A percentile compares a stretch with the other conserved stretches of the same genome.
Conservation (phyloP, 1,284 basidiomycete species). For the Malassezia globosa region DNA sequence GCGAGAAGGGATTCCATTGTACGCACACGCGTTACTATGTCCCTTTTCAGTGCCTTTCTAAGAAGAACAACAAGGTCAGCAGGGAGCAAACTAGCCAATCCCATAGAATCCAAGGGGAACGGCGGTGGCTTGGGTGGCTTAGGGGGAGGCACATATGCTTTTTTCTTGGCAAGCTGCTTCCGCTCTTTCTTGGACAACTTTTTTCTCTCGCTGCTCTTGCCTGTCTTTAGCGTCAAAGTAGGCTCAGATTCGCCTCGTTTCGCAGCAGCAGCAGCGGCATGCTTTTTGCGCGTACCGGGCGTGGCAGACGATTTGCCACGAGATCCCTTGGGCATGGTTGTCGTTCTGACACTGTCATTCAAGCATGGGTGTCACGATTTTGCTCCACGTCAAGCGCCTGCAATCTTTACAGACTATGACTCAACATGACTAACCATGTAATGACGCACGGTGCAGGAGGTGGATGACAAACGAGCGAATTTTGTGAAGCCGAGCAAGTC, state of each 20-base stretch:
- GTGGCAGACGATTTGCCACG: constrained; percentile 44
- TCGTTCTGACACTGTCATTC: no score
- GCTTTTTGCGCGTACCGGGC: constrained; percentile 44
- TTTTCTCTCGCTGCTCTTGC: constrained; percentile 25
- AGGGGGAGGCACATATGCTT: constrained; percentile 39
- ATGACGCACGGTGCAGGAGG: no score
- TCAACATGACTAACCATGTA: no score
- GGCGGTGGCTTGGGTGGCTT: constrained; percentile 65
- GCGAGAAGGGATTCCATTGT: constrained; percentile 71
- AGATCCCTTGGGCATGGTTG: constrained; percentile 20
- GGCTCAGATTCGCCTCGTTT: constrained; percentile 23
- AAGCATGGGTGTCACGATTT: no score
- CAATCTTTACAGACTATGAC: no score
- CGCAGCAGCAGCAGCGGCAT: constrained; percentile 37
- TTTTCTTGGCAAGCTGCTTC: constrained; percentile 34
- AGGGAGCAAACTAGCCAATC: constrained; percentile 54
- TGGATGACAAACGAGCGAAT: no score
- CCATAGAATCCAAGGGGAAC: constrained; percentile 81
- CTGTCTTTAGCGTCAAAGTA: constrained; percentile 18
- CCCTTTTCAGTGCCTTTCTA: constrained; percentile 77
- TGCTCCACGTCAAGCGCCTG: no score
- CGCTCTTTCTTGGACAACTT: constrained; percentile 35
- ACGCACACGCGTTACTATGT: constrained; percentile 69
- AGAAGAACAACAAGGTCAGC: constrained; percentile 73
- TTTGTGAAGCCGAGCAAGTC: no score